Conservation (phyloP, 768 basidiomycete genomes). For the Auriscalpium vulgare region DNA sequence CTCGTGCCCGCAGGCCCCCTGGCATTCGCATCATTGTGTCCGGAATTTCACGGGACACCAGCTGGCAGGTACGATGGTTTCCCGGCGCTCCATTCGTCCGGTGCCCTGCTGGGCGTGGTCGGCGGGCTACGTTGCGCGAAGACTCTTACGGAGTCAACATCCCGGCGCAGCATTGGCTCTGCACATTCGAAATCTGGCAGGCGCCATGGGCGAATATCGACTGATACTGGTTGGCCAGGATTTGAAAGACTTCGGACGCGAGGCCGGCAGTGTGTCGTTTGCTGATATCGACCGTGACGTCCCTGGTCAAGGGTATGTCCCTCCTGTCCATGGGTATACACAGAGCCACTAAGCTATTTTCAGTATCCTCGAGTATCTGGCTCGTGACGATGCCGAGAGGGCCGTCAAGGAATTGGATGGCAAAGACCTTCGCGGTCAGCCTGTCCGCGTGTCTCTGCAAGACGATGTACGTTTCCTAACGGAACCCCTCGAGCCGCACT, state of each 20-base stretch:
- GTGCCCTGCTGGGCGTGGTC: neutral
- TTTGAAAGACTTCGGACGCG: slow-evolving; percentile 94
- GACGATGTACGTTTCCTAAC: slow-evolving; percentile 41
- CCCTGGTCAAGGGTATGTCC: slow-evolving; percentile 77
- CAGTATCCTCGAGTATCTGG: slow-evolving; percentile 87
- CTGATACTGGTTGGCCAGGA: slow-evolving; percentile 47
- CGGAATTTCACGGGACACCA: slow-evolving; percentile 88
- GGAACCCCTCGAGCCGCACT: neutral
- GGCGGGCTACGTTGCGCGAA: too few species aligned
- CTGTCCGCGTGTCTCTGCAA: slow-evolving; percentile 63
- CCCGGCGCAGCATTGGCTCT: too few species aligned
- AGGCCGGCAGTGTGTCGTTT: slow-evolving; percentile 87
- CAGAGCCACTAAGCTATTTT: neutral
- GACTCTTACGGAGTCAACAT: too few species aligned
- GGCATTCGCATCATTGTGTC: slow-evolving; percentile 81
- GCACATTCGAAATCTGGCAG: too few species aligned
- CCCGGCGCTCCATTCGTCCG: slow-evolving; percentile 6
- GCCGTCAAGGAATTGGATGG: slow-evolving; percentile 85
- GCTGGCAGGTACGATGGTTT: slow-evolving; percentile 88
- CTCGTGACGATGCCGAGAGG: slow-evolving; percentile 84
- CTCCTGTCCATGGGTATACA: neutral
- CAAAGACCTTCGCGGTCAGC: slow-evolving; percentile 79
- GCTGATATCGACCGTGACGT: slow-evolving; percentile 89
- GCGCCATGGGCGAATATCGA: too few species aligned
- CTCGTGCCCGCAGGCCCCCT: slow-evolving; percentile 68